These are phyloP conservation scores for Nakataea oryzae DNA, from an alignment of 2,329 filamentous ascomycete species.

Conservation along the genomic window DNA sequence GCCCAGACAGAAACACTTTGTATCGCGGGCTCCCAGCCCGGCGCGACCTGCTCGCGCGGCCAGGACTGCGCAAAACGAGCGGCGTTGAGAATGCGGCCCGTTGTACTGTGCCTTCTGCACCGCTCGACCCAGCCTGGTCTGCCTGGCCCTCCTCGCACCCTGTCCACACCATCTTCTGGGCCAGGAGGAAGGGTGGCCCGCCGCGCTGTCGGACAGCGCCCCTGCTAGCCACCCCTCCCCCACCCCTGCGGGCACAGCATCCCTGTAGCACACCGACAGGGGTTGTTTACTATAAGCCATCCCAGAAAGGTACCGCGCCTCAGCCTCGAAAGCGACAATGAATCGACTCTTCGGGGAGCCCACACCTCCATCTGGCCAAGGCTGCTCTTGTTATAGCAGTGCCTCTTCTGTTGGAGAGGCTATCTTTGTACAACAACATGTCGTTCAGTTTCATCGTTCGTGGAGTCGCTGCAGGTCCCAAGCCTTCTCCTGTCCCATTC, in stretches of 20 bases:
- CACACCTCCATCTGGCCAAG: neutral
- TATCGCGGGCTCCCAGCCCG: neutral
- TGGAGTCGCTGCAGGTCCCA: slow-evolving; percentile 1
- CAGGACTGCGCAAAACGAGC: neutral
- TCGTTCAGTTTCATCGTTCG: neutral
- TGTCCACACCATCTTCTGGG: neutral
- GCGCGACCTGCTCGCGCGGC: neutral
- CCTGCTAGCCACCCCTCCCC: too few relatives aligned
- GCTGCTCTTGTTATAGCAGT: neutral
- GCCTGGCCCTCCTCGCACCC: neutral
- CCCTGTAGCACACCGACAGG: too few relatives aligned
- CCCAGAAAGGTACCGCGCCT: neutral
- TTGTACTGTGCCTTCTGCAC: too few relatives aligned
- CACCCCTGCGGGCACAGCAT: neutral
- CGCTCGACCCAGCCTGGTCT: neutral
- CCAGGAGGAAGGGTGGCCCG: neutral
- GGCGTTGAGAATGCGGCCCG: neutral
- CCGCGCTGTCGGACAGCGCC: neutral
- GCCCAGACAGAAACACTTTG: neutral
- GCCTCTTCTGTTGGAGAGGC: neutral
- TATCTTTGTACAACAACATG: slow-evolving; percentile 2
- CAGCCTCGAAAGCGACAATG: neutral
- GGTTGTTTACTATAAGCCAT: neutral
- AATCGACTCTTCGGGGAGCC: neutral
- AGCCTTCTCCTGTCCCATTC: neutral